These are phyloP conservation scores for Rhizophora mangle DNA, from an alignment of 345 rosid genomes.

Conservation along the genomic window DNA sequence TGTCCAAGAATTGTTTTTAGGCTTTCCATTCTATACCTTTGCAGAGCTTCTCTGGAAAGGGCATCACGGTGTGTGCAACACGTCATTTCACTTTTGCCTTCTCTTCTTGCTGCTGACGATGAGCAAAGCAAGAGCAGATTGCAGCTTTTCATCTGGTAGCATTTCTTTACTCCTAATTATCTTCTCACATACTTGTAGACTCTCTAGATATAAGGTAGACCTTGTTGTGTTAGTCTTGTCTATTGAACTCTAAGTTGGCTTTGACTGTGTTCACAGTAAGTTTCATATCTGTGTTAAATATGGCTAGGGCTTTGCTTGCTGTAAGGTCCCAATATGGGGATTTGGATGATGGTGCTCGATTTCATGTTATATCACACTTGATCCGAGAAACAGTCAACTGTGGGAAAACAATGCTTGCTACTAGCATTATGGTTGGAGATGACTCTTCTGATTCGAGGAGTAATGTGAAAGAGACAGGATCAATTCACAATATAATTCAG, in stretches of 20 bases:
- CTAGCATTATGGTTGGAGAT: constrained; percentile 69
- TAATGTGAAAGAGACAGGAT: constrained; percentile 59
- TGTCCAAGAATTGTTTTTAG: constrained; percentile 87
- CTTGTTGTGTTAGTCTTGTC: background rate
- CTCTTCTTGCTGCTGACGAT: constrained; percentile 69
- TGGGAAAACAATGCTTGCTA: constrained; percentile 79
- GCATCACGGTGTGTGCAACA: constrained; percentile 88
- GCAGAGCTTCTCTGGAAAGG: constrained; percentile 75
- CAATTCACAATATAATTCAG: constrained; percentile 73
- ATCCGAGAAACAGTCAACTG: constrained; percentile 81
- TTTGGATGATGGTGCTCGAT: constrained; percentile 85
- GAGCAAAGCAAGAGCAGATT: constrained; percentile 86
- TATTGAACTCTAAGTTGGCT: background rate
- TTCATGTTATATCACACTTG: constrained; percentile 83
- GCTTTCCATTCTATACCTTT: constrained; percentile 73
- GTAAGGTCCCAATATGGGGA: constrained; percentile 73
- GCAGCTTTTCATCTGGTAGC: constrained; percentile 84
- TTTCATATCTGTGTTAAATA: constrained; percentile 18
- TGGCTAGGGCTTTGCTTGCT: constrained; percentile 71
- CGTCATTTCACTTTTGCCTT: constrained; percentile 75
- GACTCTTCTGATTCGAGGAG: constrained; percentile 57
- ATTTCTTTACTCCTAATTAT: constrained; percentile 9
- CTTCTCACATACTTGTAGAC: background rate
- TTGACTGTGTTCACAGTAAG: constrained; percentile 4
- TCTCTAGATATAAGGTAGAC: constrained; percentile 7